A percentile compares a stretch with the other conserved stretches of the same genome.
These are phyloP conservation scores for Solanum boliviense DNA, from an alignment of 257 asterid genomes.

Conservation along the genomic window DNA sequence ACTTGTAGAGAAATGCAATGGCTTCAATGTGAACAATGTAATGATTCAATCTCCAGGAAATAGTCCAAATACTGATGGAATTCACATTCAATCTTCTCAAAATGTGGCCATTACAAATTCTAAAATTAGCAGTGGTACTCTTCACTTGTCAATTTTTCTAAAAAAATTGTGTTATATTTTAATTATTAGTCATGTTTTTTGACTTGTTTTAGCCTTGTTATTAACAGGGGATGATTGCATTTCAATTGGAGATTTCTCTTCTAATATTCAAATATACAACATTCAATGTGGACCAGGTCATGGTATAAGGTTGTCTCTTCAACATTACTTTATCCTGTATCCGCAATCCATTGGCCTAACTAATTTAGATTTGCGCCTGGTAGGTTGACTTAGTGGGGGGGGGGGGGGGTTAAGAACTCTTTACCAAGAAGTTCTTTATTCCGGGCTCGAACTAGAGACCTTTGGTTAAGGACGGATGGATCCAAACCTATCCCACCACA, in stretches of 20 bases:
- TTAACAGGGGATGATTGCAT: conserved; percentile 70
- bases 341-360: neutral
- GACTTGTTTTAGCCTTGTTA: neutral
- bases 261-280: conserved; percentile 28
- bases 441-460: neutral
- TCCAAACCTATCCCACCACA: neutral
- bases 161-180: neutral
- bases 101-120: conserved; percentile 32
- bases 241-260: conserved; percentile 55
- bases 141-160: neutral
- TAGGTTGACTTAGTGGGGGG: neutral
- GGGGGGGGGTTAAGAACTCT: neutral
- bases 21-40: conserved; percentile 28
- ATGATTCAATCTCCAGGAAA: conserved; percentile 41
- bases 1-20: conserved; percentile 20
- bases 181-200: neutral
- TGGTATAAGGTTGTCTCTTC: conserved; percentile 52
- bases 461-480: neutral
- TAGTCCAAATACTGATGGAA: conserved; percentile 78
- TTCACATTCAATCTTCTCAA: conserved; percentile 54
- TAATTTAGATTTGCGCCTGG: neutral
- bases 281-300: conserved; percentile 73
- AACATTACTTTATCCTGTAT: neutral
- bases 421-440: neutral
- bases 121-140: conserved; percentile 33